Percentiles rank a stretch among this genome's conserved stretches.
These are phyloP conservation scores for Phymatotrichopsis omnivora DNA, from an alignment of 2,329 filamentous ascomycete species.

Conservation along the genomic window DNA sequence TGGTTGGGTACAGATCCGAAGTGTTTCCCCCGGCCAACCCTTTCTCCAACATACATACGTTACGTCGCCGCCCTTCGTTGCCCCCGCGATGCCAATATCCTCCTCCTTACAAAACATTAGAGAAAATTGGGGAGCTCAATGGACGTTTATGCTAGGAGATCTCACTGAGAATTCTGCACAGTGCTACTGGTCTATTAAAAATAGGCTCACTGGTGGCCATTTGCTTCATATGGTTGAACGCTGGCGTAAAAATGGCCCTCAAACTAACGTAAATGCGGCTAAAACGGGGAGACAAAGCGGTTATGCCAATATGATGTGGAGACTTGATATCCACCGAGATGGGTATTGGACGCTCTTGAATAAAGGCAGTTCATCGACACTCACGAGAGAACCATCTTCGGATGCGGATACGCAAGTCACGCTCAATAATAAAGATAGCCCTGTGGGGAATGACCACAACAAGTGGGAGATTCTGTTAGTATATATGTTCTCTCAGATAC, in stretches of 20 bases:
- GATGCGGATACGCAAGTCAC: no score
- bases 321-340: constrained; percentile 3
- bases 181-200: constrained; percentile 8
- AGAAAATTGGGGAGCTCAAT: constrained; percentile 1
- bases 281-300: no score
- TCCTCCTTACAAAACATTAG: not conserved
- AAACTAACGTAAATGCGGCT: no score
- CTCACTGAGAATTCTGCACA: no score
- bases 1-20: constrained; percentile 1
- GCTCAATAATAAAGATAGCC: no score
- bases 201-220: constrained; percentile 1
- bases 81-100: not conserved
- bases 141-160: no score
- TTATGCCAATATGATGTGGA: not conserved
- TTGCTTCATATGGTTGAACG: not conserved
- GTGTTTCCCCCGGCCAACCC: not conserved
- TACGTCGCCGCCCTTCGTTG: not conserved
- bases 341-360: constrained; percentile 5
- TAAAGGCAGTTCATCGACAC: not conserved
- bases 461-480: no score
- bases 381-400: no score
- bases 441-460: no score
- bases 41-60: not conserved
- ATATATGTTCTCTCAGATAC: no score
- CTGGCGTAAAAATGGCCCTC: no score